Evolutionary conservation across 2,329 filamentous ascomycete genomes (phyloP), one percentile per base, ranked within the genome.

Genomic region (Aspergillus bombycis): DNA sequence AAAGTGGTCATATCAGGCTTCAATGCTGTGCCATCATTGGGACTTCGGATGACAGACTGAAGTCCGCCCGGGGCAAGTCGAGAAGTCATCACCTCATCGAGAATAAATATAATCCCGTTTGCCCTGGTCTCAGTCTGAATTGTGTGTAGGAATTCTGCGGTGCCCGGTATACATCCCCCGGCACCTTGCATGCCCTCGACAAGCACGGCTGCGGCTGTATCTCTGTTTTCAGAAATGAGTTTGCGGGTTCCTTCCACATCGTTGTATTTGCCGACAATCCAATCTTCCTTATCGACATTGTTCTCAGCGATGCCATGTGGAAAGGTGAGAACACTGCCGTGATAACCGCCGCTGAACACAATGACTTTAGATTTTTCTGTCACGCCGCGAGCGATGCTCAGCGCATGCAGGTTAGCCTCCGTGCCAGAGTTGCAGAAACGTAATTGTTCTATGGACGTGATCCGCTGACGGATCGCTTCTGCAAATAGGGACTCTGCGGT

Each of bases 11-110:
- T 72, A 70, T 91, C 89, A 0, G 89, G 87, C 2, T 75, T 78
- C 8, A 89, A 71, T 2, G 75, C 78, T 16, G 26, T 16, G 4
- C 9, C 26, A 16, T 30, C 46, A 14, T 30, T 19, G 7, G 46
- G 46, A 11, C 16, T 50, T 5, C 23, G 46, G 30, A 79, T 62
- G 21, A 76, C 63, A 1, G 74, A 70, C 7, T 82, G 80, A 3
- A 87, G 73, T 0, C 89, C 88, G 7, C 80, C 77, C 1, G 78
- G 78, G 16, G 80, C 75, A 34, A 91, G 76, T 2, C 89, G 82
- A 4, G 86, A 89, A 0, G 89, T 91, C 84, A 91, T 89, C 7
- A 92, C 89, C 75, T 92, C 90, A 71, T 92, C 90, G 14, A 91
- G 78, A 38, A 92, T 87, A 66, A 92, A 83, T 0, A 92, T 62